Evolutionary conservation across 2,329 filamentous ascomycete genomes (phyloP), one percentile per base, ranked within the genome.

Genomic region (Cercospora janseana): DNA sequence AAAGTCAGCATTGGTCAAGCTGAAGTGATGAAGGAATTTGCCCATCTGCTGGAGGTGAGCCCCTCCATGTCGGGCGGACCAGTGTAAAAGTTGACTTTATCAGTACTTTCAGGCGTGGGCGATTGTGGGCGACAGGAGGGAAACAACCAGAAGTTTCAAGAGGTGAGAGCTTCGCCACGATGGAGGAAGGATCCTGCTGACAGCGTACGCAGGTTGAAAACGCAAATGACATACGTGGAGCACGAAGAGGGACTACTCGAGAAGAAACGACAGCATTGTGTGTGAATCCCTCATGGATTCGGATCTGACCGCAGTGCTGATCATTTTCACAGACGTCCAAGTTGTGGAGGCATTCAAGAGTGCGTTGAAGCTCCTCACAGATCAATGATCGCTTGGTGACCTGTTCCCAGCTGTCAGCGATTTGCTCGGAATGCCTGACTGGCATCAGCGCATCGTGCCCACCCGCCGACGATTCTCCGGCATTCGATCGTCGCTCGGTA

Each of bases 101-200:
- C 57, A 94, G 88, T 87, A 86, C 66, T 95, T 95, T 67, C 78
- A 79, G 51, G 72, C 83, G 27, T 96, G 91, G 90, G 86, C 87
- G 18, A 77, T 84, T 15, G 81, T 86, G 9, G 85, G 86, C 1
- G 79, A 83, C 24, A 72, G 76, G 8, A 83, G 88, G 54, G 91
- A 95, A 67, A 83, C 87, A 48, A 83, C 85, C 52, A 80, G 91
- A 49, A 86, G 87, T 18, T 77, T 82, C 56, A 92, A 92, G 69
- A 82, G 90, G 85, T 86, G 68, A 48, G 70, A 16, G 21, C 2
- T 37, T 6, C 6, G n/a, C 23, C 21, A 10, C 10, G 4, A 16
- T 1, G 3, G 2, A 7, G 44, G 4, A 18, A 21, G 9, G 12
- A 2, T 24, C 21, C n/a, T 26, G 34, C 43, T 49, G 12, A 56